Evolutionary conservation across 2,329 filamentous ascomycete species (phyloP), one percentile per base, ranked within the genome.

Genomic region (Pezicula radicicola): DNA sequence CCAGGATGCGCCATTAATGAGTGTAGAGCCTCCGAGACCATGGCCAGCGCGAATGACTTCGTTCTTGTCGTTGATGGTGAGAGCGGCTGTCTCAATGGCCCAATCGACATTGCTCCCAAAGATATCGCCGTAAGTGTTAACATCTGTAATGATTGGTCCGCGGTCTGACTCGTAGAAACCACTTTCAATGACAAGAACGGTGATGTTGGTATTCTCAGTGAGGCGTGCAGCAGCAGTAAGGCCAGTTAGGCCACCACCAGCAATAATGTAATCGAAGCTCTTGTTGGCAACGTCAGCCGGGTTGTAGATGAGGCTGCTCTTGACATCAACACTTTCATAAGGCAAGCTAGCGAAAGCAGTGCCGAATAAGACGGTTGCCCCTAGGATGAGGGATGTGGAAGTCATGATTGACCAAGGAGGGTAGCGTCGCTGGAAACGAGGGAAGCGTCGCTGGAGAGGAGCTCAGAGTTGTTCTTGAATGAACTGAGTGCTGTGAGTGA

Each of bases 261-360:
- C 55, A 64, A 67, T 51, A 18, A 69, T 52, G 55, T 68, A 68
- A 55, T 68, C 65, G 49, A 55, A 64, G 1, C 52, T 55, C 37
- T 61, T 33, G 12, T 48, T 51, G 19, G 59, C 16, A n/a, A 51
- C 49, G 19, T 33, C 16, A 36, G 45, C 16, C 18, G 45, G 45
- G 13, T 47, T 37, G 12, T 47, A 36, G 45, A 36, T 36, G 45
- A 47, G 45, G 28, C 45, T 47, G 30, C 30, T 47, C 18, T 47
- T 19, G n/a, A 47, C 35, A 27, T 47, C 45, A 8, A 47, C 13
- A n/a, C n/a, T 37, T 12, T 47, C 28, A 13, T 47, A 47, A 19
- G 45, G 33, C 3, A 47, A 27, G 40, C 18, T 13, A 19, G 45
- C 45, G 1, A 47, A 12, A 47, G 45, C 28, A n/a, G n/a, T 36